Evolutionary conservation across 768 basidiomycete species (phyloP).

Genomic region (Suillus luteus): DNA sequence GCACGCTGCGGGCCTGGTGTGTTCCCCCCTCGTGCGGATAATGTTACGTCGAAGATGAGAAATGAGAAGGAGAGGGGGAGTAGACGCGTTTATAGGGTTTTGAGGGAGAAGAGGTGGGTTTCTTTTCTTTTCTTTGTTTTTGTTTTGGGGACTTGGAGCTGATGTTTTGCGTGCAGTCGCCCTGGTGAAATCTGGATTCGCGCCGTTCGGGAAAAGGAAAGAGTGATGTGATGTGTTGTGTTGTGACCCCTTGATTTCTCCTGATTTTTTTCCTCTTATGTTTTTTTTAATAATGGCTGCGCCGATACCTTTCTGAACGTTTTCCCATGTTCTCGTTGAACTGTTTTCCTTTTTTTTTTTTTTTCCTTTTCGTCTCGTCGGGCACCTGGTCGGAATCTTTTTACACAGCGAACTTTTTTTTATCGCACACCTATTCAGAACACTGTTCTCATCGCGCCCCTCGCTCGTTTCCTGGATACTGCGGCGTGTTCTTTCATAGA

Average conservation of each 20-base stretch:
- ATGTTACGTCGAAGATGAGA: constrained; percentile 34
- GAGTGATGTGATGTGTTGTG: constrained; percentile 43
- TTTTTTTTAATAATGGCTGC: constrained; percentile 5
- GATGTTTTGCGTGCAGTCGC: constrained; percentile 44
- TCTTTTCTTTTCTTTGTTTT: constrained; percentile 3
- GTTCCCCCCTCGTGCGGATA: constrained; percentile 61
- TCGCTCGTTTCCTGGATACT: constrained; percentile 1
- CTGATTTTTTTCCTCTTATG: neutral
- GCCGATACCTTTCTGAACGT: neutral
- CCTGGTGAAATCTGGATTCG: constrained; percentile 76
- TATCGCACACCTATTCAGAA: neutral
- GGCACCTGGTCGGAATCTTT: neutral
- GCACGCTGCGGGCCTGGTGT: constrained; percentile 67
- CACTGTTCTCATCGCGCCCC: neutral
- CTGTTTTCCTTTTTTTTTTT: neutral
- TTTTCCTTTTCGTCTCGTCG: neutral
- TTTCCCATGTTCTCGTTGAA: neutral
- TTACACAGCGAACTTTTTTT: neutral
- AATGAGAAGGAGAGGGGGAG: constrained; percentile 44
- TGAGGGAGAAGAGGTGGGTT: constrained; percentile 76
- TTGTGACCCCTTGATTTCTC: neutral
- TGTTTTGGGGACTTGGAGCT: neutral
- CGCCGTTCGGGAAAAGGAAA: constrained; percentile 67
- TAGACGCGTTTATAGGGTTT: constrained; percentile 65
- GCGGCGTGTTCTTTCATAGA: neutral